phyloP scores from a whole-genome alignment of 495 filamentous ascomycete genomes.

The Podospora appendiculata region DNA sequence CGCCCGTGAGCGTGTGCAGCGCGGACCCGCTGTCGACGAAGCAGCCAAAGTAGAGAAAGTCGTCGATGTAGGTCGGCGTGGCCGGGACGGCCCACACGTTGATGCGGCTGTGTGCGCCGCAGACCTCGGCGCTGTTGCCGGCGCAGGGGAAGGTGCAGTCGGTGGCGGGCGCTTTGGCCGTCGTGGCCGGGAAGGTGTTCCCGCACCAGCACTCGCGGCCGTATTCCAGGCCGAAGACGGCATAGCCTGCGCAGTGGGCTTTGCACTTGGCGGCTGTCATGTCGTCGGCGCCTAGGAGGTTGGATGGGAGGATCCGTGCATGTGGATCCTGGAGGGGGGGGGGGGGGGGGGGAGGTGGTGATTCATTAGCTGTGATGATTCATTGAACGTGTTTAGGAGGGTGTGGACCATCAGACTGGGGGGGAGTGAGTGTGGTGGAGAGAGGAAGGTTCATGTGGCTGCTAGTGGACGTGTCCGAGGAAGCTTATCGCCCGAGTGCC shows the following conservation, averaged over 20 bases:
- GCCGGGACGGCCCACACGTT: not conserved
- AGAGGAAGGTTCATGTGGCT: no score
- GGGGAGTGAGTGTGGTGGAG: no score
- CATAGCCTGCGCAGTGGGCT: not conserved
- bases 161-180: not conserved
- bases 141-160: not conserved
- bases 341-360: no score
- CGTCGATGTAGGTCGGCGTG: not conserved
- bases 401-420: no score
- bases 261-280: not conserved
- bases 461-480: no score
- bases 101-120: not conserved
- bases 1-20: not conserved
- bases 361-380: no score
- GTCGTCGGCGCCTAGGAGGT: not conserved
- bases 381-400: no score
- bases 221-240: not conserved
- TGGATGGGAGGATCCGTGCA: not conserved
- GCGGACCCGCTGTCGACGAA: not conserved
- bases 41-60: slow-evolving; percentile 1
- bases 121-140: not conserved
- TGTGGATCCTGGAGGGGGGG: no score
- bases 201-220: slow-evolving; percentile 1
- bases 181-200: not conserved
- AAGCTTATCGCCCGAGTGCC: no score